Evolutionary conservation across 108 stramenopile species (phyloP), one percentile per base, ranked within the genome.

Genomic region (Pseudonitzschia multiseries): DNA sequence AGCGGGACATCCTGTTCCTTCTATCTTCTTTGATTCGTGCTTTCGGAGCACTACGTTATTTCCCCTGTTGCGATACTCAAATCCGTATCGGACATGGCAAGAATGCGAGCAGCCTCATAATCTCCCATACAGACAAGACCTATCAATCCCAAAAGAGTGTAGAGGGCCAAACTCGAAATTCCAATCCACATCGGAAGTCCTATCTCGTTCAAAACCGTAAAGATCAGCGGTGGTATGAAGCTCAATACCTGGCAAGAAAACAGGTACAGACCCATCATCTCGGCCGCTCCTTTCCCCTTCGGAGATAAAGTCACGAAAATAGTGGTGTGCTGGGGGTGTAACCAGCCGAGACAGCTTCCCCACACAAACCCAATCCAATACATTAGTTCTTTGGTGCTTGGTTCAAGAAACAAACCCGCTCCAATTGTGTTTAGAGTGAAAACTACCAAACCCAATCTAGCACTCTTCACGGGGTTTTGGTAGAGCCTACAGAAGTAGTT

Each of bases 151-250:
- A 72, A 2, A 21, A 76, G 6, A 56, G 72, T 78, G 51, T 69
- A 83, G 8, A 78, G 27, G 33, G 57, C 57, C n/a, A 83, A 48
- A 24, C 68, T 69, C 20, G 48, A 71, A 36, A 83, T 59, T n/a
- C 74, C 78, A 48, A 68, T 66, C 22, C 62, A 32, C 83, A 87
- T 84, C 46, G 52, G 66, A 0, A 87, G 53, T 4, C 84, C 87
- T 10, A 32, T 70, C 68, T 92, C 88, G 60, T 87, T 89, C 75
- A 92, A 67, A 9, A 79, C 40, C 0, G 87, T 87, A 54, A 89
- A 92, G 17, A 92, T 22, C n/a, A 92, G 79, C 21, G 86, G 76
- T 0, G 91, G 91, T 0, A 86, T 54, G 87, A 87, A 92, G 0
- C 74, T 79, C 0, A 87, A 6, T 20, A 85, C 68, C 54, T 86